Evolutionary conservation across 805 yeast genomes (phyloP), one percentile per base, ranked within the genome.

Genomic region (Wickerhamomyces tratensis): DNA sequence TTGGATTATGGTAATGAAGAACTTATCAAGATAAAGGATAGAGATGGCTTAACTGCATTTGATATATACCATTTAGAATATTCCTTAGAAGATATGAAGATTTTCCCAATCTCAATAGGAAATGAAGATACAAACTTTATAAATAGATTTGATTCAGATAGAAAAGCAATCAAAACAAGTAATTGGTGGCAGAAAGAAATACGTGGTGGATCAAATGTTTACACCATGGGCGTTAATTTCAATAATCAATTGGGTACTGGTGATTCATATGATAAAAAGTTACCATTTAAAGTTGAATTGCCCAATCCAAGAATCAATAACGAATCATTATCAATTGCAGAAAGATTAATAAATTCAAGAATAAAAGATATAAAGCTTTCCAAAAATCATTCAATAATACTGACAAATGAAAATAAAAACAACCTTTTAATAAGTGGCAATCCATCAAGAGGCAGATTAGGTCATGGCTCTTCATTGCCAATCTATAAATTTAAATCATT

Each of bases 361-460:
- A 66, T 77, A 42, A 65, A 63, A 37, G 67, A 69, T 34, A 57
- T 81, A 2, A 61, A 58, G 25, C 61, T 85, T 48, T 77, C 89
- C 3, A 82, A 77, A 53, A 74, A 77, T 50, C 94, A 86, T 54
- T 71, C 87, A 0, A 59, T 81, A 1, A 55, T 82, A 0, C 49
- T 81, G 7, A 79, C 89, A 0, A 65, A 69, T 13, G 77, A 74
- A 33, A 47, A 49, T 0, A 30, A 46, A 1, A 75, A 75, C 7
- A 69, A 72, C 40, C 49, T 86, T 0, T 77, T 63, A 45, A 63
- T 82, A 0, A 72, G 84, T 43, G 95, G 96, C 1, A 68, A 76
- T 35, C 81, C 83, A 6, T 67, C 82, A 1, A 65, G 82, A 39
- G 95, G 95, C 1, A 65, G 95, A 38, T 59, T 86, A 15, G 95